phyloP scores from a whole-genome alignment of 495 filamentous ascomycete genomes.

The Aspergillus cavernicola region DNA sequence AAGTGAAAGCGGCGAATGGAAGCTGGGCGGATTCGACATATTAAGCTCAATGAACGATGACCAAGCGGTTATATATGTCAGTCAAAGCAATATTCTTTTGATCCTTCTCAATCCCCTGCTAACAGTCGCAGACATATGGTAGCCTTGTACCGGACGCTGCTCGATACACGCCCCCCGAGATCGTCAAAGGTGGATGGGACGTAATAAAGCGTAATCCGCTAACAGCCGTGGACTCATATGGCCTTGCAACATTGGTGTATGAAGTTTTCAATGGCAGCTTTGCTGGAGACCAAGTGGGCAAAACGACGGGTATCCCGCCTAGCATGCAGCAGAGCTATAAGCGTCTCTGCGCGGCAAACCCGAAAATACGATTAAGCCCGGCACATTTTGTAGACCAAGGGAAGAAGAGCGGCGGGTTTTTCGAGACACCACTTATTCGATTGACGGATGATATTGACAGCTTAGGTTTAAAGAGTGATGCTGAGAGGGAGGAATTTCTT shows the following conservation, averaged over 20 bases:
- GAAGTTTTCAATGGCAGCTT: slow-evolving; percentile 89
- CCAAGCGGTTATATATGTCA: slow-evolving; percentile 83
- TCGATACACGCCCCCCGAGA: slow-evolving; percentile 80
- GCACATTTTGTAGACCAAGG: slow-evolving; percentile 89
- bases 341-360: slow-evolving; percentile 79
- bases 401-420: slow-evolving; percentile 75
- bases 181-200: slow-evolving; percentile 85
- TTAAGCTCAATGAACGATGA: slow-evolving; percentile 95
- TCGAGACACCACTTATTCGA: slow-evolving; percentile 86
- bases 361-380: slow-evolving; percentile 79
- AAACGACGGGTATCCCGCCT: slow-evolving; percentile 82
- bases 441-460: slow-evolving; percentile 89
- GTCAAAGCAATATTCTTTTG: slow-evolving; percentile 23
- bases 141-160: slow-evolving; percentile 78
- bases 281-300: slow-evolving; percentile 68
- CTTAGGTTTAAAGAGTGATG: slow-evolving; percentile 79
- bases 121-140: slow-evolving; percentile 63
- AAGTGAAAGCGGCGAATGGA: slow-evolving; percentile 97
- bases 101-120: background rate
- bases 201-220: slow-evolving; percentile 77
- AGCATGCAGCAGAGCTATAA: slow-evolving; percentile 88
- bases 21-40: slow-evolving; percentile 87
- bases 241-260: slow-evolving; percentile 77
- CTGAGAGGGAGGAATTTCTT: slow-evolving; percentile 81
- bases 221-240: slow-evolving; percentile 79